These are phyloP conservation scores for Xylaria hypoxylon DNA, from an alignment of 2,329 filamentous ascomycete species.

Conservation along the genomic window DNA sequence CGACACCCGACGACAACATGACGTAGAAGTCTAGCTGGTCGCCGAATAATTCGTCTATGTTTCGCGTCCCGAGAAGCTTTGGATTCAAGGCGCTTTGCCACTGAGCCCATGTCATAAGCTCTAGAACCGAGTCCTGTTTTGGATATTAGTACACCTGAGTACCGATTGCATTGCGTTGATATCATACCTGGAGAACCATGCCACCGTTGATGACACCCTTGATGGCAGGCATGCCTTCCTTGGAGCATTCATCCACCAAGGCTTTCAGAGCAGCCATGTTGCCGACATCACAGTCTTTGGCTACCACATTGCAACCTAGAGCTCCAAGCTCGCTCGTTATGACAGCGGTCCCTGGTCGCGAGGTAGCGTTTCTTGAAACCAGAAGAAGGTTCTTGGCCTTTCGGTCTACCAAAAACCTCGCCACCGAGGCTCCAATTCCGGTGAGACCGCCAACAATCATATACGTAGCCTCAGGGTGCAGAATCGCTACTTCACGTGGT, in stretches of 20 bases:
- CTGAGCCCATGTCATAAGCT: slow-evolving; percentile 21
- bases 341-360: slow-evolving; percentile 15
- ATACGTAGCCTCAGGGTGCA: slow-evolving; percentile 44
- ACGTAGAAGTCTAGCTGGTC: slow-evolving; percentile 25
- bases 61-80: slow-evolving; percentile 15
- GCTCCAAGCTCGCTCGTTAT: slow-evolving; percentile 33
- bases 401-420: slow-evolving; percentile 38
- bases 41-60: slow-evolving; percentile 20
- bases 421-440: slow-evolving; percentile 40
- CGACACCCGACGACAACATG: slow-evolving; percentile 22
- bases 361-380: slow-evolving; percentile 44
- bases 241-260: background rate
- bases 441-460: slow-evolving; percentile 50
- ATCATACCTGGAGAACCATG: slow-evolving; percentile 27
- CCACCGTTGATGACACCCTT: slow-evolving; percentile 26
- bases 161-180: background rate
- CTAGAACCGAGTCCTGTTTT: slow-evolving; percentile 24
- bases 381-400: slow-evolving; percentile 48
- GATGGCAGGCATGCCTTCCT: slow-evolving; percentile 14
- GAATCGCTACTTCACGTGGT: background rate
- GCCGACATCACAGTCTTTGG: slow-evolving; percentile 22
- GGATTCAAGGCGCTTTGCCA: slow-evolving; percentile 17
- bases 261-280: slow-evolving; percentile 6
- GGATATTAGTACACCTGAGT: background rate
- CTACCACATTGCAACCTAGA: slow-evolving; percentile 13